These are phyloP conservation scores for Penicillium bialowiezense DNA, from an alignment of 495 filamentous ascomycete species.

Conservation along the genomic window DNA sequence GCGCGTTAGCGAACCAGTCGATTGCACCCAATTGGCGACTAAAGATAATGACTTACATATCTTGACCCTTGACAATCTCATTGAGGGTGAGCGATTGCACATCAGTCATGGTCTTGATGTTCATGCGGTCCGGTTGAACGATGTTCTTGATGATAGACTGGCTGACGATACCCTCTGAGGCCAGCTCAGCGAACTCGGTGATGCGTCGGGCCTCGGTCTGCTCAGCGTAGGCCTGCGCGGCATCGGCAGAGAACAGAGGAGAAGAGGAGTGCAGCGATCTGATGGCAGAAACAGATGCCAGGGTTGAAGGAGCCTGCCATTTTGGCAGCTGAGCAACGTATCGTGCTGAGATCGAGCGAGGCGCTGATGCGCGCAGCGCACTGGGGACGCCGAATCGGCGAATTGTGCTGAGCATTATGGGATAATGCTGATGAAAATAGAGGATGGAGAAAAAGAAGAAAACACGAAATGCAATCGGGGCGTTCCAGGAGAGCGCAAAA, in stretches of 20 bases:
- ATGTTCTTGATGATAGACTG: slow-evolving; percentile 63
- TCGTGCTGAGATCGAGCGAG: slow-evolving; percentile 27
- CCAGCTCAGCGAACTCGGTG: slow-evolving; percentile 70
- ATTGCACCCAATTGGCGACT: background rate
- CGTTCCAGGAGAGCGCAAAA: slow-evolving; percentile 7
- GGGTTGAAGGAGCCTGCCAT: slow-evolving; percentile 24
- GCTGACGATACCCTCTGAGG: slow-evolving; percentile 60
- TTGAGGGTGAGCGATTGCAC: slow-evolving; percentile 86
- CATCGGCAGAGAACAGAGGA: slow-evolving; percentile 24
- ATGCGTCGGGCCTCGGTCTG: slow-evolving; percentile 20
- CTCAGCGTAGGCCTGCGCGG: slow-evolving; percentile 17
- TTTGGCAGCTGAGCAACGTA: slow-evolving; percentile 29
- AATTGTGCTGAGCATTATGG: slow-evolving; percentile 42
- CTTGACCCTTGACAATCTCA: slow-evolving; percentile 69
- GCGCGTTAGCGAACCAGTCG: slow-evolving; percentile 10
- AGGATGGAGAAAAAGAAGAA: slow-evolving; percentile 4
- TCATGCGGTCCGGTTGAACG: slow-evolving; percentile 59
- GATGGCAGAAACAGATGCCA: slow-evolving; percentile 14
- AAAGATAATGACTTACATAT: slow-evolving; percentile 59
- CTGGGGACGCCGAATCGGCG: slow-evolving; percentile 39
- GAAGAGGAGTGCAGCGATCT: slow-evolving; percentile 35
- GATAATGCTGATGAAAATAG: slow-evolving; percentile 2
- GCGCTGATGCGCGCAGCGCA: slow-evolving; percentile 35
- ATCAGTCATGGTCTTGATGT: slow-evolving; percentile 81
- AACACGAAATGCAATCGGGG: slow-evolving; percentile 4